Evolutionary conservation across 352 stramenopile species (phyloP), one percentile per base, ranked within the genome.

Genomic region (Phytophthora pistaciae): DNA sequence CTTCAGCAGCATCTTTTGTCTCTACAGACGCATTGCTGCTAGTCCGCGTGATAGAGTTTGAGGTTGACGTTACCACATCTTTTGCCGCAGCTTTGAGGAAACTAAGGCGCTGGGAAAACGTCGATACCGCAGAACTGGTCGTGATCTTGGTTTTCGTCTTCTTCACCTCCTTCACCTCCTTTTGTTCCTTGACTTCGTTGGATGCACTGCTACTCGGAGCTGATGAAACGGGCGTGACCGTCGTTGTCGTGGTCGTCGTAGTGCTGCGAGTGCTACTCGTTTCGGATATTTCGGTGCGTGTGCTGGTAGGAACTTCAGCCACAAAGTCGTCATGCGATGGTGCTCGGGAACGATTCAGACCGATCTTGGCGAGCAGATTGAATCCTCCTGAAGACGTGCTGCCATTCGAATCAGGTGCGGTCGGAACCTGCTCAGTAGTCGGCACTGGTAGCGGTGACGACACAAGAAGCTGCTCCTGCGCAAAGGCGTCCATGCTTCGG

Each of bases 401-500:
- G 3, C 52, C 46, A 72, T 44, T 52, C 4, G 49, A 68, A 36
- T 77, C 60, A 27, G 67, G 33, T 23, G 62, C 8, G 1, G 23
- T 13, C n/a, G 27, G 6, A 20, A 53, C 13, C n/a, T 58, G 44
- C 20, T 82, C 64, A 57, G 20, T 44, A 3, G 50, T 9, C 11
- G 44, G 40, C 21, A 31, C 0, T 38, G 67, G 60, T 3, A 74
- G 54, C 5, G 71, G 74, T 1, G 79, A 81, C 27, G 73, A 70
- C 9, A 97, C 87, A 18, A 95, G 78, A 36, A 97, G 64, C 21
- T 96, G 88, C 33, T 97, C 86, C 53, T 94, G 79, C 0, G 79
- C 60, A 40, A 91, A 92, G 21, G 73, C 44, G 21, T 95, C 87
- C 72, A 94, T 88, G 4, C 61, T 70, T 42, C 79, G 56, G 23